phyloP scores from a whole-genome alignment of 1,284 basidiomycete species.

The Leccinum subrobustum region DNA sequence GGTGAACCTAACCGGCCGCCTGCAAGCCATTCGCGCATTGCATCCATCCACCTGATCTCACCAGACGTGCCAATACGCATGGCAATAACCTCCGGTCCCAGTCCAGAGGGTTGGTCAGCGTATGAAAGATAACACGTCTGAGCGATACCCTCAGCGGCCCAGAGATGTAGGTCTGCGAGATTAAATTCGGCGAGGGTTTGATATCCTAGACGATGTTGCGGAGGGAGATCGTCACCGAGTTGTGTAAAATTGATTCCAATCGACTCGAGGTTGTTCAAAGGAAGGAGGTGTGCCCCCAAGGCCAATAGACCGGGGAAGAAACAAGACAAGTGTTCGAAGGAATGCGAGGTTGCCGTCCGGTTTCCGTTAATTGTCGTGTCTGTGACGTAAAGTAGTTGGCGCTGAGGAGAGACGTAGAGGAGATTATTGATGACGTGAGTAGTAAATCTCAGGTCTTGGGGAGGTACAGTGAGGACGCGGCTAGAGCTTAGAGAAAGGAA shows the following conservation, averaged over 20 bases:
- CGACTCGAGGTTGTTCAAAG: conserved; percentile 47
- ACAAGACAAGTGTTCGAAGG: conserved; percentile 75
- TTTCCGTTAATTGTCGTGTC: conserved; percentile 41
- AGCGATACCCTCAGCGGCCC: conserved; percentile 68
- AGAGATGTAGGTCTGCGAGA: conserved; percentile 54
- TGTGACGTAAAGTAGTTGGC: conserved; percentile 70
- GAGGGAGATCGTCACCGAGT: conserved; percentile 39
- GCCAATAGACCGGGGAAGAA: conserved; percentile 79
- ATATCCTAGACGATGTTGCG: conserved; percentile 37
- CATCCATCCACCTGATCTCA: conserved; percentile 51
- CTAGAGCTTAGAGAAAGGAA: background rate
- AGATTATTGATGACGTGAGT: conserved; percentile 63
- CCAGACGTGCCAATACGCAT: conserved; percentile 38
- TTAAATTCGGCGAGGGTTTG: conserved; percentile 39
- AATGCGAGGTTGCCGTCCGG: conserved; percentile 43
- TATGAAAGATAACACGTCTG: conserved; percentile 67
- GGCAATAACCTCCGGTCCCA: conserved; percentile 58
- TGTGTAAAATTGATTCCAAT: conserved; percentile 43
- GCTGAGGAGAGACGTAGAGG: conserved; percentile 62
- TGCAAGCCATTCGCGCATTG: conserved; percentile 50
- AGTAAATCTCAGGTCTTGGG: conserved; percentile 60
- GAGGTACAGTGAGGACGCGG: conserved; percentile 7
- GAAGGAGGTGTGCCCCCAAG: conserved; percentile 63
- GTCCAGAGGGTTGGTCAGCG: conserved; percentile 57
- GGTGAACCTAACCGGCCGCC: conserved; percentile 43